These are phyloP conservation scores for Arabidopsis arenosa DNA, from an alignment of 345 rosid species.

Conservation along the genomic window DNA sequence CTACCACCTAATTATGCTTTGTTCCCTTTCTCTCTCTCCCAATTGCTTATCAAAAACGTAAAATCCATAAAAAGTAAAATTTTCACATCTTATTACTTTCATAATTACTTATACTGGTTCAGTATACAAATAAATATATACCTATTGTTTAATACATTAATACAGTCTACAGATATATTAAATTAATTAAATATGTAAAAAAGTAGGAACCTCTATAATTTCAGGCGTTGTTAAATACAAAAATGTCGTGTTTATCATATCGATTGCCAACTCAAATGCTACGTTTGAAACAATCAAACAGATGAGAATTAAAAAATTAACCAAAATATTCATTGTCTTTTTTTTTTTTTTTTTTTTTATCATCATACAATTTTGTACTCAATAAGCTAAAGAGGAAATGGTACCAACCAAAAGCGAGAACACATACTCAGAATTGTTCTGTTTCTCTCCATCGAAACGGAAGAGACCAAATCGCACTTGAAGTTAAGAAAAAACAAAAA, in stretches of 20 bases:
- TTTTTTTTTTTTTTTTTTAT: neutral
- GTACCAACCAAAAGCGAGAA: neutral
- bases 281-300: constrained; percentile 26
- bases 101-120: neutral
- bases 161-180: neutral
- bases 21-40: neutral
- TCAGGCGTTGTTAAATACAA: constrained; percentile 4
- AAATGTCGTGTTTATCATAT: neutral
- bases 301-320: neutral
- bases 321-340: neutral
- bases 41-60: constrained; percentile 31
- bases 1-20: constrained; percentile 32
- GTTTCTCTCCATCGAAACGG: neutral
- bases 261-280: constrained; percentile 18
- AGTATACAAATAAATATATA: neutral
- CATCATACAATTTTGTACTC: constrained; percentile 6
- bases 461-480: constrained; percentile 17
- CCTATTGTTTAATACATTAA: neutral
- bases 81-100: neutral
- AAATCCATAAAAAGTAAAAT: constrained; percentile 3
- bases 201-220: neutral
- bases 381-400: neutral
- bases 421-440: neutral
- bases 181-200: neutral
- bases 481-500: neutral